phyloP scores from a whole-genome alignment of 169 alveolate genomes.

The Theileria sp. region DNA sequence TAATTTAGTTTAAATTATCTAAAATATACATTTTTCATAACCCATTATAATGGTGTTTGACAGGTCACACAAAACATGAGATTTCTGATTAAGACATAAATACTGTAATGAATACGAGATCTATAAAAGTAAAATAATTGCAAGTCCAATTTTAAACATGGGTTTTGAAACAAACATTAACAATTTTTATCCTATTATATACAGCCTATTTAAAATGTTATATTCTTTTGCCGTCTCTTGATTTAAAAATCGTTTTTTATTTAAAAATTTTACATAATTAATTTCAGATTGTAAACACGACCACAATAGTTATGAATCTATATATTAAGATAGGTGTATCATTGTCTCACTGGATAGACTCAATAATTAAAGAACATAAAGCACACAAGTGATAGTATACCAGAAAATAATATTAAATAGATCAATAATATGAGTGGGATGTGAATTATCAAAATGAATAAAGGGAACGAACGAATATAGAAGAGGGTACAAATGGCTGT shows the following conservation, averaged over 20 bases:
- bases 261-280: too few species aligned
- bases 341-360: slow-evolving; percentile 9
- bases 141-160: not conserved
- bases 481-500: not conserved
- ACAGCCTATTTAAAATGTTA: too few species aligned
- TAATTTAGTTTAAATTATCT: not conserved
- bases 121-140: not conserved
- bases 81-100: not conserved
- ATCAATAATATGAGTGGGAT: not conserved
- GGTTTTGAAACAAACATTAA: not conserved
- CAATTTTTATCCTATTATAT: too few species aligned
- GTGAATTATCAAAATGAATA: not conserved
- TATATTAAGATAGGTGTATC: not conserved
- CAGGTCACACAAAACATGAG: not conserved
- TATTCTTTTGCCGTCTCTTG: not conserved
- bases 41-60: not conserved
- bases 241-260: not conserved
- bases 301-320: not conserved
- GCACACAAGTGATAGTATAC: slow-evolving; percentile 14
- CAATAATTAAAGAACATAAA: not conserved
- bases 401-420: not conserved
- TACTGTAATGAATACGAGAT: not conserved
- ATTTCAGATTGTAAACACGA: not conserved
- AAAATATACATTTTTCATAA: not conserved
- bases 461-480: not conserved